Conservation (phyloP, 2,329 filamentous ascomycete species). For the Epichloe baconii region DNA sequence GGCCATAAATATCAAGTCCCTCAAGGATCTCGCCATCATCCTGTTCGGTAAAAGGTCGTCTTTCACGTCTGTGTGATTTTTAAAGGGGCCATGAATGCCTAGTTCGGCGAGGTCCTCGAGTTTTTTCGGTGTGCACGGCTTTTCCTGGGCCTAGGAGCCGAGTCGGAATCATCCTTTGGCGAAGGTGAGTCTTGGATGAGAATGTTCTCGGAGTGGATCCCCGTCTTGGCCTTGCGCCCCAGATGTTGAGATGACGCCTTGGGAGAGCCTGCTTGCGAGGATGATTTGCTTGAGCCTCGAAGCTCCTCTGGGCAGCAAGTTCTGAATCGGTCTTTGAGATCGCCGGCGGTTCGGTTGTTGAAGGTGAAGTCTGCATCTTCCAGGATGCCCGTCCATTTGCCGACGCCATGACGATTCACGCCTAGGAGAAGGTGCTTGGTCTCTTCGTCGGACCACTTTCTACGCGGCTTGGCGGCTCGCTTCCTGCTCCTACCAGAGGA, state of each 20-base stretch:
- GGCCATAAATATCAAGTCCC: slow-evolving; percentile 46
- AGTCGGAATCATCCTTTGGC: slow-evolving; percentile 22
- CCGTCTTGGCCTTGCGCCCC: slow-evolving; percentile 30
- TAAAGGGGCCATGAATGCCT: slow-evolving; percentile 50
- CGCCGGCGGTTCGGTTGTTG: slow-evolving; percentile 46
- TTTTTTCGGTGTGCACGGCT: slow-evolving; percentile 42
- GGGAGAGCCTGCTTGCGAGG: slow-evolving; percentile 12
- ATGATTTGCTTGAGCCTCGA: slow-evolving; percentile 26
- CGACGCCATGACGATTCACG: slow-evolving; percentile 49
- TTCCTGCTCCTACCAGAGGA: slow-evolving; percentile 31
- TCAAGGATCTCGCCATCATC: slow-evolving; percentile 50
- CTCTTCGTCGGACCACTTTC: slow-evolving; percentile 53
- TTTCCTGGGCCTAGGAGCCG: slow-evolving; percentile 30
- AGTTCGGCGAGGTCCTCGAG: slow-evolving; percentile 41
- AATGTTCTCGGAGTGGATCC: slow-evolving; percentile 41
- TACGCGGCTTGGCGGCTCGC: slow-evolving; percentile 42
- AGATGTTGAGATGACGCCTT: slow-evolving; percentile 13
- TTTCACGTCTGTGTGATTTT: slow-evolving; percentile 45
- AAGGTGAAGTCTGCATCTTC: slow-evolving; percentile 48
- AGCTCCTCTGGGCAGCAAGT: slow-evolving; percentile 53
- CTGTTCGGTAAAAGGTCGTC: slow-evolving; percentile 47
- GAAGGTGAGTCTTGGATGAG: slow-evolving; percentile 30
- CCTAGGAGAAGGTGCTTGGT: slow-evolving; percentile 49
- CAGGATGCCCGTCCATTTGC: slow-evolving; percentile 52
- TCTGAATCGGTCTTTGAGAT: slow-evolving; percentile 53